Base-by-base conservation (phyloP, 768 basidiomycete species). In the Lenzites betulinus region DNA sequence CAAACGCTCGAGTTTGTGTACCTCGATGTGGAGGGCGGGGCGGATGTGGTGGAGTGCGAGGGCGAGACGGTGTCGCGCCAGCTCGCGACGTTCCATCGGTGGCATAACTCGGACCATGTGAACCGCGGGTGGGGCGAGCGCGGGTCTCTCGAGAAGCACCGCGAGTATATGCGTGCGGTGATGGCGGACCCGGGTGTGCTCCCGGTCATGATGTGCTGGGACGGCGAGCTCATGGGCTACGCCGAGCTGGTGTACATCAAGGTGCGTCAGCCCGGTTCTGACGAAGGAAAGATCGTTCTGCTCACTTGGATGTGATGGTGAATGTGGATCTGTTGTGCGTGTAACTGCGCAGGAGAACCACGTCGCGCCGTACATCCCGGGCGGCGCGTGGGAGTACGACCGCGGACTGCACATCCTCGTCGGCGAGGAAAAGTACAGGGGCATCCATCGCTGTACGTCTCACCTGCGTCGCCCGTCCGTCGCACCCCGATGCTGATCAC, bases 61-160 rank as follows among this genome's bases (percentile, higher is more conserved):
- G 48, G 53, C 26, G 60, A 60, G 35, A 47, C 33, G 28, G 52
- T 59, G 13, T 54, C 54, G 26, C 46, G 12, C 33, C 81, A 82
- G 55, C 69, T 83, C 57, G 76, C 74, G 5, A 72, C 77, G 16
- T 83, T 80, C 67, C 75, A 79, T 49, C 70, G 67, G 50, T 83
- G 81, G 81, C 82, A 82, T 48, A 83, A 83, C 58, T 71, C 72
- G 49, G 76, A 76, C n/a, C 76, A 80, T 8, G 77, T 83, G 9
- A 77, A 77, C 55, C 65, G 59, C 2, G 79, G 74, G 5, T 83
- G 82, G 81, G 74, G 74, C 20, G 81, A 83, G 65, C 61, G 67
- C 16, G 82, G 81, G 0, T 68, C 73, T n/a, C 64, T 80, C 26
- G 77, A 79, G 61, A 67, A 76, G 51, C 81, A 82, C 59, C 65